Percentiles rank a stretch among this genome's conserved stretches.
phyloP scores from a whole-genome alignment of 768 basidiomycete genomes.

The Boletus rufocinnamomeus region DNA sequence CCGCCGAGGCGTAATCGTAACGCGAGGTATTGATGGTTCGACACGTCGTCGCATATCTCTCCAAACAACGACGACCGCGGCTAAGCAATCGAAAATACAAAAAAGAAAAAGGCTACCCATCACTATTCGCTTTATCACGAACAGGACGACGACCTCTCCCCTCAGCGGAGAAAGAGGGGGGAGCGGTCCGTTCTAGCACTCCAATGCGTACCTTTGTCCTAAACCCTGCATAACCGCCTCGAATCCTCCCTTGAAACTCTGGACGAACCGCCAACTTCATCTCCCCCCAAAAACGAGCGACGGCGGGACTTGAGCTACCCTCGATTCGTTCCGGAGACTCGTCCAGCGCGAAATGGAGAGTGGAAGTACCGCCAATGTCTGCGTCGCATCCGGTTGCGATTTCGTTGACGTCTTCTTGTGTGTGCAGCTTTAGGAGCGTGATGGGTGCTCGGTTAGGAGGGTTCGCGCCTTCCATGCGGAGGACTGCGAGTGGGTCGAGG shows the following conservation, averaged over 20 bases:
- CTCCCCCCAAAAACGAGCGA: constrained; percentile 77
- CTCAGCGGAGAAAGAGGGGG: background rate
- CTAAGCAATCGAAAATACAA: constrained; percentile 37
- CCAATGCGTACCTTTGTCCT: constrained; percentile 66
- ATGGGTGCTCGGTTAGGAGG: constrained; percentile 60
- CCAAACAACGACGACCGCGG: constrained; percentile 84
- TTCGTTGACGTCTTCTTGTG: constrained; percentile 54
- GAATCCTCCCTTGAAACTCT: constrained; percentile 65
- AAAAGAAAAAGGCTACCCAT: background rate
- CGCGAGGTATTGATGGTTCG: constrained; percentile 76
- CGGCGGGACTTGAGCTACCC: constrained; percentile 49
- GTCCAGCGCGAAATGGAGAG: constrained; percentile 75
- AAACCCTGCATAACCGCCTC: constrained; percentile 91
- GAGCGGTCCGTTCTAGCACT: background rate
- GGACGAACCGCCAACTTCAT: constrained; percentile 71
- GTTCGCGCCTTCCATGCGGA: constrained; percentile 78
- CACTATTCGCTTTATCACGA: background rate
- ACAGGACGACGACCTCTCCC: background rate
- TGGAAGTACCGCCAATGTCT: constrained; percentile 85
- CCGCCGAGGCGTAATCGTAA: constrained; percentile 79
- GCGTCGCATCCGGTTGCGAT: constrained; percentile 82
- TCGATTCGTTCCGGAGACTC: constrained; percentile 47
- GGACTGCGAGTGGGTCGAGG: constrained; percentile 43
- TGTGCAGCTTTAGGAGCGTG: constrained; percentile 66
- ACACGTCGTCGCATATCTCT: constrained; percentile 80